Base-by-base conservation (phyloP, 108 stramenopile genomes). In the Conticribra weissflogii region DNA sequence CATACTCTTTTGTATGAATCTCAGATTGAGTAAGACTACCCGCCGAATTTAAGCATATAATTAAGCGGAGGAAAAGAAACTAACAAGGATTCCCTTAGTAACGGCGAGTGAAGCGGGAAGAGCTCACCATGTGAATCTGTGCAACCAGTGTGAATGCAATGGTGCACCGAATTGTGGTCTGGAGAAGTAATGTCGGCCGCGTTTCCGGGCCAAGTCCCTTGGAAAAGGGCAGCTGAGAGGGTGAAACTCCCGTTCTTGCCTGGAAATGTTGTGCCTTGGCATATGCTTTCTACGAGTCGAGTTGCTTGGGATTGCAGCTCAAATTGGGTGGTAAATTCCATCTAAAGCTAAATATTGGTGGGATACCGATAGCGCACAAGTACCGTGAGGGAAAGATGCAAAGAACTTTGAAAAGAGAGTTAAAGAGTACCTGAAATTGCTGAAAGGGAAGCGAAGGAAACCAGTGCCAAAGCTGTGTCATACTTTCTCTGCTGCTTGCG, bases 21-120 rank as follows among this genome's bases (percentile, higher is more conserved):
- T 86, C 83, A 85, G 81, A 76, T 89, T 78, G 87, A 85, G 88
- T 85, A 91, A 91, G 90, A 89, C 62, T 74, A 96, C 95, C 90
- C 91, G 90, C 95, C 86, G 95, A 92, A 96, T 96, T 96, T 96
- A 96, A 96, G 95, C 95, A 96, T 96, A 96, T 94, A 89, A 96
- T 84, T 96, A 93, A 92, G 95, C 91, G 92, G 91, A 93, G 92
- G 90, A 96, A 90, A 91, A 96, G 89, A 96, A 93, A 96, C 90
- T 93, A 93, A 96, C 91, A 76, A 91, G 90, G 89, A 96, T 96
- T 92, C 91, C 91, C 87, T 72, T 68, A 96, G 94, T 96, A 96
- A 91, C 85, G 91, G 94, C 91, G 91, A 96, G 85, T 91, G 94
- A 96, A 96, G 88, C 88, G 88, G 94, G 94, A 91, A 76, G 64